A percentile compares a stretch with the other conserved stretches of the same genome.
Evolutionary conservation across 768 basidiomycete genomes (phyloP).

Genomic region (Boletales sp.): DNA sequence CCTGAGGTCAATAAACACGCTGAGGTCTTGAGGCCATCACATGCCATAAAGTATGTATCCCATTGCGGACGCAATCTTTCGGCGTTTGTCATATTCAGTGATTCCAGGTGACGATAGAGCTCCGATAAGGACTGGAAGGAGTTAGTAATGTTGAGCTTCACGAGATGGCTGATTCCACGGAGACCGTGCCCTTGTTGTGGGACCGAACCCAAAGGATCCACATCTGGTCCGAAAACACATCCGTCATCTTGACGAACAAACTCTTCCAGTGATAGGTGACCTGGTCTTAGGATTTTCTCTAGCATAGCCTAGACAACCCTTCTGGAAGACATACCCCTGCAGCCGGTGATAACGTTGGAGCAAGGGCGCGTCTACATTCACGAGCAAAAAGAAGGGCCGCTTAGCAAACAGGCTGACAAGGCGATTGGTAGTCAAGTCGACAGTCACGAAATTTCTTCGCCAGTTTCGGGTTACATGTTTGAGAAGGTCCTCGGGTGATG

Average conservation of each 20-base stretch:
- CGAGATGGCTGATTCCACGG: constrained; percentile 38
- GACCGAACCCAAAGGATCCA: constrained; percentile 18
- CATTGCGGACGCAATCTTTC: constrained; percentile 83
- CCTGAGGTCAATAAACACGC: constrained; percentile 2
- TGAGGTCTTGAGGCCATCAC: constrained; percentile 11
- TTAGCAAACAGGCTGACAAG: constrained; percentile 70
- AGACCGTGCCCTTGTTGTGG: constrained; percentile 8
- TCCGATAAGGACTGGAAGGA: constrained; percentile 51
- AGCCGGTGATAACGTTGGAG: constrained; percentile 62
- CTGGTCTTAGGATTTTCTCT: constrained; percentile 15
- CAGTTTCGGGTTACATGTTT: constrained; percentile 78
- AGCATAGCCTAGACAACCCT: constrained; percentile 1
- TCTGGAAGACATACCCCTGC: constrained; percentile 37
- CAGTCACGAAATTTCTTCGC: constrained; percentile 76
- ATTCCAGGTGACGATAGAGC: constrained; percentile 62
- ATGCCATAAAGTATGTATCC: constrained; percentile 97
- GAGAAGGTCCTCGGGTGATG: constrained; percentile 53
- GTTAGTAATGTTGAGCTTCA: constrained; percentile 62
- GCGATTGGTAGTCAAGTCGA: constrained; percentile 54
- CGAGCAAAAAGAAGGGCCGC: constrained; percentile 86
- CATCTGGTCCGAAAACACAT: constrained; percentile 52
- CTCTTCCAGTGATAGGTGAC: constrained; percentile 50
- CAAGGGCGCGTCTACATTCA: constrained; percentile 81
- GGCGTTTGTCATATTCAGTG: constrained; percentile 62
- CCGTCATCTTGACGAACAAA: constrained; percentile 76